A percentile compares a stretch with the other conserved stretches of the same genome.
Conservation (phyloP, 371 early-diverging fungal species). For the Syncephalastrum monosporum region DNA sequence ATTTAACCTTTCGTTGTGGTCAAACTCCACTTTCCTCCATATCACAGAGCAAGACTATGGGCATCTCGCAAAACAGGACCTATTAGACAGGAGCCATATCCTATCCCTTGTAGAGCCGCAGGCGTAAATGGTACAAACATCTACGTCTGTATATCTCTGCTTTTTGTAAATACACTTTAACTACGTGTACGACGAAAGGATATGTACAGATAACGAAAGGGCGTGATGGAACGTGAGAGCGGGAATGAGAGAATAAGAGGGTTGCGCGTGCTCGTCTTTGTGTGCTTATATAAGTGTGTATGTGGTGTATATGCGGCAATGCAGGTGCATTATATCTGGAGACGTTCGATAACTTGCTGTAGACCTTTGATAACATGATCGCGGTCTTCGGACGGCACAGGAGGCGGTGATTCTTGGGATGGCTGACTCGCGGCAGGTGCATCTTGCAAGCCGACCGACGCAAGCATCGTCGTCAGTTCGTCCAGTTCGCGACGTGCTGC, state of each 20-base stretch:
- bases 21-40: conserved; percentile 16
- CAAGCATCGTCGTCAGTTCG: conserved; percentile 24
- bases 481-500: conserved; percentile 18
- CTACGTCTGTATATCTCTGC: no score
- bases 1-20: conserved; percentile 14
- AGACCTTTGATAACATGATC: conserved; percentile 22
- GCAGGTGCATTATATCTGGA: not conserved
- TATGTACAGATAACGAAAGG: no score
- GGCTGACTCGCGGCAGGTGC: not conserved
- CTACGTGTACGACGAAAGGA: no score
- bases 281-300: no score
- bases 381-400: not conserved
- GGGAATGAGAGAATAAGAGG: no score
- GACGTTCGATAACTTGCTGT: conserved; percentile 15
- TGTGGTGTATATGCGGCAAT: not conserved
- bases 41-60: conserved; percentile 17
- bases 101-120: no score
- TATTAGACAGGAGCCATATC: conserved; percentile 4
- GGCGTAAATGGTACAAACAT: no score
- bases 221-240: no score
- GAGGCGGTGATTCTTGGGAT: not conserved
- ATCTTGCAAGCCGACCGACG: conserved; percentile 13
- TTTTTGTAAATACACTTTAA: no score
- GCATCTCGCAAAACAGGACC: conserved; percentile 6
- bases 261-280: no score